These are phyloP conservation scores for Stagonosporopsis vannaccii DNA, from an alignment of 2,329 filamentous ascomycete genomes.

Conservation along the genomic window DNA sequence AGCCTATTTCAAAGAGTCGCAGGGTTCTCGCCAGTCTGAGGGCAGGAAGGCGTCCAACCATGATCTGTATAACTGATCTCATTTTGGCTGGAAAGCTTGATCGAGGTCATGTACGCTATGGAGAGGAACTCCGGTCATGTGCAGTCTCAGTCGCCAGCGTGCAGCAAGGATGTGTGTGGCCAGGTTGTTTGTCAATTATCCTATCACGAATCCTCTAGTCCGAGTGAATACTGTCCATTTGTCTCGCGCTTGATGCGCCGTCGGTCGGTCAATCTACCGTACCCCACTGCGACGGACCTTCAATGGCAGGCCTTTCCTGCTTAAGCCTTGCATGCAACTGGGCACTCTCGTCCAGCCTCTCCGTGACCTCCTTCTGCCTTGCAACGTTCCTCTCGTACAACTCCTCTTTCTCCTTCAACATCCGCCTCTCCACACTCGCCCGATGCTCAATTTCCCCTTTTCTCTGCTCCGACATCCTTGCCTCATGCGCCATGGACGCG, in stretches of 20 bases:
- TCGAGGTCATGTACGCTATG: background rate
- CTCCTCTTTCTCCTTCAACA: conserved; percentile 45
- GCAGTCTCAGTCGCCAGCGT: background rate
- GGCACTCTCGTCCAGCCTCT: conserved; percentile 42
- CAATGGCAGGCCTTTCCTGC: conserved; percentile 39
- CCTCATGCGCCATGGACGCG: conserved; percentile 26
- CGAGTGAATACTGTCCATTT: background rate
- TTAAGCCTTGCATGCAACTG: conserved; percentile 39
- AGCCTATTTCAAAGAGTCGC: conserved; percentile 13
- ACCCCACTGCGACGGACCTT: conserved; percentile 35
- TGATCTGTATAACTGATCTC: background rate
- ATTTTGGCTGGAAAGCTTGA: background rate
- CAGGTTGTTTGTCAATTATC: background rate
- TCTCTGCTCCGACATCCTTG: conserved; percentile 31
- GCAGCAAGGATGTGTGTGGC: background rate
- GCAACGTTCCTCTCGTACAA: conserved; percentile 43
- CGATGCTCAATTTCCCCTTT: conserved; percentile 40
- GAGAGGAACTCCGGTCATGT: background rate
- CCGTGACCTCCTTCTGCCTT: conserved; percentile 40
- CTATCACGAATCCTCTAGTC: background rate
- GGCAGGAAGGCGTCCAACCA: conserved; percentile 2
- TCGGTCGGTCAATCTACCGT: conserved; percentile 33
- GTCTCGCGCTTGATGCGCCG: background rate
- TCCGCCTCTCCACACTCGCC: conserved; percentile 32
- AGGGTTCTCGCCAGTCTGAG: background rate